A percentile compares a stretch with the other conserved stretches of the same genome.
Evolutionary conservation across 1,284 basidiomycete species (phyloP).

Genomic region (Sanghuangporus baumii): DNA sequence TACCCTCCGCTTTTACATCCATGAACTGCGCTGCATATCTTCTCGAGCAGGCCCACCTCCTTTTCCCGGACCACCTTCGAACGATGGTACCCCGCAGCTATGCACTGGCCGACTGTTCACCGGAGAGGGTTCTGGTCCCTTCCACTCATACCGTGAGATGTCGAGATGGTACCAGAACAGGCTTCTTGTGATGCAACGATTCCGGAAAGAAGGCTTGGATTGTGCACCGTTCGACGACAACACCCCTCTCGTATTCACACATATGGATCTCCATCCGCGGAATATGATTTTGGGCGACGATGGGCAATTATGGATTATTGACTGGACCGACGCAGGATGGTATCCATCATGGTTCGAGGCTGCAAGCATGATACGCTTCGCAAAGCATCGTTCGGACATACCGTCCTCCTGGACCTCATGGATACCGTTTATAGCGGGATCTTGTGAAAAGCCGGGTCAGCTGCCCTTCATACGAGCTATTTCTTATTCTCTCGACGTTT

Average conservation of each 20-base stretch:
- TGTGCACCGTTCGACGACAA: slow-evolving; percentile 22
- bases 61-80: not conserved
- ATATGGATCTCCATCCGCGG: slow-evolving; percentile 24
- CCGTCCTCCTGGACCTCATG: not conserved
- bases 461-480: not conserved
- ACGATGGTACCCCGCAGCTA: too few relatives aligned
- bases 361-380: not conserved
- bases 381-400: not conserved
- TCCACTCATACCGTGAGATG: not conserved
- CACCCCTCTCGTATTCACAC: slow-evolving; percentile 26
- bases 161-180: not conserved
- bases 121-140: not conserved
- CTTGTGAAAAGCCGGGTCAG: not conserved
- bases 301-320: slow-evolving; percentile 27
- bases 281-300: slow-evolving; percentile 27
- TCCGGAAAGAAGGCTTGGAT: not conserved
- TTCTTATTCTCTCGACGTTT: not conserved
- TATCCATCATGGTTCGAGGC: slow-evolving; percentile 30
- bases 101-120: not conserved
- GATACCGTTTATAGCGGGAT: not conserved
- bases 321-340: slow-evolving; percentile 27
- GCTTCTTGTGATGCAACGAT: not conserved
- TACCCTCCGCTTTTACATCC: not conserved
- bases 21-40: not conserved
- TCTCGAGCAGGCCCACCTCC: not conserved